Conservation (phyloP, 108 stramenopile species). For the Fistulifera solaris region DNA sequence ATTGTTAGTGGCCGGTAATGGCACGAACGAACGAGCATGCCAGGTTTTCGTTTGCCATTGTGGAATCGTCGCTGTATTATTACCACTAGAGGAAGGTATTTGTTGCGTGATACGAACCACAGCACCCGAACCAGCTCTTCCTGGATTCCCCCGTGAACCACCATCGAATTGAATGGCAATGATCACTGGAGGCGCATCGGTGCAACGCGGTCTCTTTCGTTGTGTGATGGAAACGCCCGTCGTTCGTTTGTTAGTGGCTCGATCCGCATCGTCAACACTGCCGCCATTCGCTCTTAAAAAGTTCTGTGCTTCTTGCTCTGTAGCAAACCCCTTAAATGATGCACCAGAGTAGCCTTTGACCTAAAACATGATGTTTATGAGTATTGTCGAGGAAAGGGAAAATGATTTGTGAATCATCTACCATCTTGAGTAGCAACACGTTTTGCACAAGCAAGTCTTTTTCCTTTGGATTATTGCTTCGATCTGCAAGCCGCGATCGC, state of each 20-base stretch:
- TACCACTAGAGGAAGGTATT: too few species aligned
- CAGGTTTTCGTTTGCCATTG: neutral
- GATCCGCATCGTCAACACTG: too few species aligned
- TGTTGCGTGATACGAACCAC: slow-evolving; percentile 15
- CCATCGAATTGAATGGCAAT: slow-evolving; percentile 59
- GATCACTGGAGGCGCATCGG: neutral
- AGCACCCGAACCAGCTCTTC: slow-evolving; percentile 69
- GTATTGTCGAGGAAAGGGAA: neutral
- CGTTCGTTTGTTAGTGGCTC: slow-evolving; percentile 1
- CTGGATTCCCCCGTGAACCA: slow-evolving; percentile 77
- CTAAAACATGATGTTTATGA: slow-evolving; percentile 7
- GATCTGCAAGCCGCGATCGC: too few species aligned
- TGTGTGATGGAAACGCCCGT: slow-evolving; percentile 1
- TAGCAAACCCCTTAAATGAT: slow-evolving; percentile 55
- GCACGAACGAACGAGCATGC: slow-evolving; percentile 31
- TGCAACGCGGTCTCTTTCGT: slow-evolving; percentile 1
- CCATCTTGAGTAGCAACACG: neutral
- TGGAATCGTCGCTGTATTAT: too few species aligned
- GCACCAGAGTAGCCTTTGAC: slow-evolving; percentile 48
- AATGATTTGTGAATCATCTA: neutral
- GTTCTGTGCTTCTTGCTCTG: slow-evolving; percentile 34
- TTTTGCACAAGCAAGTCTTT: too few species aligned
- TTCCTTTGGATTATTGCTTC: too few species aligned
- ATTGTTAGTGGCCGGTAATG: slow-evolving; percentile 55
- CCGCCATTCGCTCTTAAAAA: slow-evolving; percentile 23